Evolutionary conservation across 2,329 filamentous ascomycete genomes (phyloP), one percentile per base, ranked within the genome.

Genomic region (Arthrinium phaeospermum): DNA sequence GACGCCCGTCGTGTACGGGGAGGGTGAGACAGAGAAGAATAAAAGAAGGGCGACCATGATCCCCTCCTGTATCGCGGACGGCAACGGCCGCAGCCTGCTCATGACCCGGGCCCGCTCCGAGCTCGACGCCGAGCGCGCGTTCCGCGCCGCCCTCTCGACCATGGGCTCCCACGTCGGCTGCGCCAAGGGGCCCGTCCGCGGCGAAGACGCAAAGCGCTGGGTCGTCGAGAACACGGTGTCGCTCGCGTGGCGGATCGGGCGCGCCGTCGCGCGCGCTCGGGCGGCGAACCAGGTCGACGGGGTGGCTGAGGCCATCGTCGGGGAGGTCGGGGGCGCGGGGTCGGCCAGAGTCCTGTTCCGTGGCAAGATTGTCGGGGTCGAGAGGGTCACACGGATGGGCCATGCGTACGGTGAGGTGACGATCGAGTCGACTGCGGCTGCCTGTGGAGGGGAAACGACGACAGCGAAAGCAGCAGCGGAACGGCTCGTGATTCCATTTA

Each of bases 321-420:
- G 86, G 0, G 89, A 90, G 77, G 88, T 87, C 45, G 89, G 89
- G 4, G 90, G 89, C 0, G 75, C 81, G 0, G 81, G 82, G 6
- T 85, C 86, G 0, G 90, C 88, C 0, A 87, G 84, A 73, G 85
- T 91, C 10, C 76, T 92, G n/a, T 91, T 88, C 82, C 86, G 87
- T 71, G 90, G 91, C 37, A 92, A 92, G 81, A 91, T 92, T 74
- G 84, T 90, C n/a, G 86, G 86, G 1, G 90, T 91, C 0, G 87
- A 91, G 78, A 82, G 89, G 51, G 84, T 84, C 0, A 77, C 91
- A 51, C 85, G 85, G 74, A 87, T 86, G 76, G 89, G 90, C 0
- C 87, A 91, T 75, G 84, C 87, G 10, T 90, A 91, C 75, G 90
- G 90, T 12, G 88, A 90, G 77, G 87, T 89, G 73, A 84, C 86